Base-by-base conservation (phyloP, 1,284 basidiomycete species). In the Earliella scabrosa region DNA sequence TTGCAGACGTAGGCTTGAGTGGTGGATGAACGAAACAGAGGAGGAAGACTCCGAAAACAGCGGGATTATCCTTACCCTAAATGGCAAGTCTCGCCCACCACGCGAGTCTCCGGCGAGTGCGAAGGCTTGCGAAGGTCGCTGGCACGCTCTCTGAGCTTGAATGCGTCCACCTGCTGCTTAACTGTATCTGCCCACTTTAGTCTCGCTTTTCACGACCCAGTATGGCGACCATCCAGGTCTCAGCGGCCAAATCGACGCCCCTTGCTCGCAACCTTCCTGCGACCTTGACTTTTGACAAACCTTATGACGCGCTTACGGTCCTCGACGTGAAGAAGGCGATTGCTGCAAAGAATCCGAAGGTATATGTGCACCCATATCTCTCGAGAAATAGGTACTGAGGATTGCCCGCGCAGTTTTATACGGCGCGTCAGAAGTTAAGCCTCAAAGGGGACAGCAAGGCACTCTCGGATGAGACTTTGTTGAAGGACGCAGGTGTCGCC, bases 341-440 rank as follows among this genome's bases (percentile, higher is more conserved):
- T 52, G 75, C 80, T 1, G 71, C 76, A 10, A 82, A 82, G 60
- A 83, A 77, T 61, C 86, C 87, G 1, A 80, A 80, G 68, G 92
- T 90, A 63, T 23, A 20, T 44, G n/a, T 41, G 14, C 11, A 23
- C 4, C 36, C 38, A 40, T 34, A 43, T 31, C 13, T 41, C 26
- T 36, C 8, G 39, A 8, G 23, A 7, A 10, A 6, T 2, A 23
- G 41, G 45, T 41, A 27, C 45, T 44, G 44, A 32, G 52, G 49
- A 10, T 40, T 8, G 6, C n/a, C 44, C 23, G 6, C 56, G 24
- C 50, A 95, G 93, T 82, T 95, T 59, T 81, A 85, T 51, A 66
- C 79, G 2, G 74, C 82, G 52, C 83, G 94, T 31, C 94, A 97
- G 71, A 88, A 89, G 65, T 69, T 97, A 16, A 79, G 85, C 1